These are phyloP conservation scores for Dactylellina cionopaga DNA, from an alignment of 2,329 filamentous ascomycete genomes.

Conservation along the genomic window DNA sequence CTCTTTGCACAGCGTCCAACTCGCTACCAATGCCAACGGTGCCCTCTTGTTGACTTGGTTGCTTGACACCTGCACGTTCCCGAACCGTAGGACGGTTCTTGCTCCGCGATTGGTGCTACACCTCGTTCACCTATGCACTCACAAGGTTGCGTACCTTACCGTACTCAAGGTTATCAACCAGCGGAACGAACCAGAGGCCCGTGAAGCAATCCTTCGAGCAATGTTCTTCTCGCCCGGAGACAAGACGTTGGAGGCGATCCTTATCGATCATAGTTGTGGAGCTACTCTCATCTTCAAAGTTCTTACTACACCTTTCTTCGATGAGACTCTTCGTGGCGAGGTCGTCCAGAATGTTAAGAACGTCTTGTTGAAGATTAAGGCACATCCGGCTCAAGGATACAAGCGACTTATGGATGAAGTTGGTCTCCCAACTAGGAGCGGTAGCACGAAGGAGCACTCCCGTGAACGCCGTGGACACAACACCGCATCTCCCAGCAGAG, in stretches of 20 bases:
- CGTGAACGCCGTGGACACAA: constrained; percentile 52
- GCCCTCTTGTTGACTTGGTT: constrained; percentile 96
- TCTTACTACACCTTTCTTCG: constrained; percentile 94
- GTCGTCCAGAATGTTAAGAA: constrained; percentile 92
- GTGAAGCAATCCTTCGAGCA: constrained; percentile 87
- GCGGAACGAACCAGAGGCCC: constrained; percentile 89
- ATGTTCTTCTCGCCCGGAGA: constrained; percentile 92
- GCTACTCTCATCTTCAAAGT: constrained; percentile 99
- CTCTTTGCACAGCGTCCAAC: constrained; percentile 93
- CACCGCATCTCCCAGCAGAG: constrained; percentile 54
- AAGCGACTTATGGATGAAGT: constrained; percentile 99
- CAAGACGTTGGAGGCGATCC: constrained; percentile 85
- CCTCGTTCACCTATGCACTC: constrained; percentile 92
- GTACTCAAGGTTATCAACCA: constrained; percentile 99
- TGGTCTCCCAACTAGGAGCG: constrained; percentile 77
- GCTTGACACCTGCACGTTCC: constrained; percentile 96
- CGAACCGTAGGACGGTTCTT: constrained; percentile 86
- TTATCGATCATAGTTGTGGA: constrained; percentile 89
- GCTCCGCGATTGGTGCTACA: constrained; percentile 92
- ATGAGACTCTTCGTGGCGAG: constrained; percentile 85
- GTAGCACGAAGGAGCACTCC: constrained; percentile 55
- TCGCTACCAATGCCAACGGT: constrained; percentile 95
- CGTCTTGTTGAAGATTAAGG: constrained; percentile 88
- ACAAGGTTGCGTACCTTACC: constrained; percentile 97
- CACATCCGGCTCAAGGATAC: constrained; percentile 92